A percentile compares a stretch with the other conserved stretches of the same genome.
Conservation (phyloP, 768 basidiomycete genomes). For the Pisolithus tinctorius region DNA sequence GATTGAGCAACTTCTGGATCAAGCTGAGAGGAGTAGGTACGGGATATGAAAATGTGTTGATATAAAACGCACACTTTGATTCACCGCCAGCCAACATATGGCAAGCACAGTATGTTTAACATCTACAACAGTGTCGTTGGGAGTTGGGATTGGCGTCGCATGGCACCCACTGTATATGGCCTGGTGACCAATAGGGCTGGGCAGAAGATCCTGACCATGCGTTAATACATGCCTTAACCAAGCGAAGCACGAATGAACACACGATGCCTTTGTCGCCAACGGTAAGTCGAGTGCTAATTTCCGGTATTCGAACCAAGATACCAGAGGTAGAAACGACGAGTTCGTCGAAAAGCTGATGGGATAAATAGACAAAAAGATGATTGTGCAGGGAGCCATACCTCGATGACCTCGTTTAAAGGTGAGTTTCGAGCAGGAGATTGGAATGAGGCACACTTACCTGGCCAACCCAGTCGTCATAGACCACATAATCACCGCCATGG, state of each 20-base stretch:
- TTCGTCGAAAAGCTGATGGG: conserved; percentile 72
- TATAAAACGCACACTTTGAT: conserved; percentile 59
- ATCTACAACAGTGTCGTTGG: conserved; percentile 58
- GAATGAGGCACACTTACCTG: conserved; percentile 48
- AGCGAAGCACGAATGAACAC: conserved; percentile 19
- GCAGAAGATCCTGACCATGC: conserved; percentile 56
- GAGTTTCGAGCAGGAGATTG: conserved; percentile 4
- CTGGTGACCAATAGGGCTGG: conserved; percentile 41
- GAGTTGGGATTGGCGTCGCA: conserved; percentile 36
- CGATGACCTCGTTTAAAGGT: conserved; percentile 49
- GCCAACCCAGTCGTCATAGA: conserved; percentile 83
- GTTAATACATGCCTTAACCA: conserved; percentile 1
- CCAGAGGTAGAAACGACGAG: conserved; percentile 63
- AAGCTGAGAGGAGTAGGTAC: conserved; percentile 39
- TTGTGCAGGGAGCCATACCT: conserved; percentile 41
- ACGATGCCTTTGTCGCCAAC: conserved; percentile 76
- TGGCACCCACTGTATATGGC: conserved; percentile 41
- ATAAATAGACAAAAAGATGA: conserved; percentile 9
- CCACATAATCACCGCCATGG: conserved; percentile 77
- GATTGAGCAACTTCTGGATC: conserved; percentile 45
- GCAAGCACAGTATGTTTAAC: conserved; percentile 75
- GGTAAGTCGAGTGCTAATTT: conserved; percentile 66
- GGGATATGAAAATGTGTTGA: background rate
- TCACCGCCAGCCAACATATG: conserved; percentile 81
- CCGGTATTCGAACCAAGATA: conserved; percentile 67